Conservation (phyloP, 1,284 basidiomycete genomes). For the Tilletia indica region DNA sequence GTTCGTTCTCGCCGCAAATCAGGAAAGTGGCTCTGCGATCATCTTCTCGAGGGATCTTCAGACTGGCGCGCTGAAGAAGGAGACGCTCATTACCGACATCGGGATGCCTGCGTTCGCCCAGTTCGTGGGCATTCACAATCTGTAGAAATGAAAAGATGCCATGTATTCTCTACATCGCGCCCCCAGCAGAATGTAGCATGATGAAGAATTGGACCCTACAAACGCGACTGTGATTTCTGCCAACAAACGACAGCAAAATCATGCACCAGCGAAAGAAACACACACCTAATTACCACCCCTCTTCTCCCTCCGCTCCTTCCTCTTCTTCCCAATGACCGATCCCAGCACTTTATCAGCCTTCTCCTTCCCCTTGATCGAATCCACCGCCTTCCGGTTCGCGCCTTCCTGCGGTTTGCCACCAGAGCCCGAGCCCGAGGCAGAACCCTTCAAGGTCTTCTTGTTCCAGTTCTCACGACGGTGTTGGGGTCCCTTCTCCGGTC, state of each 20-base stretch:
- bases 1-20: constrained; percentile 38
- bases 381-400: constrained; percentile 13
- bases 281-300: background rate
- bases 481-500: no score
- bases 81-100: constrained; percentile 22
- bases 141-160: no score
- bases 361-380: constrained; percentile 23
- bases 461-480: constrained; percentile 23
- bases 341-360: constrained; percentile 31
- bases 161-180: no score
- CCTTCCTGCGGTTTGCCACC: background rate
- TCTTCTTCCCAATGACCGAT: constrained; percentile 49
- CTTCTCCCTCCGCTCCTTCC: constrained; percentile 36
- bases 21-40: constrained; percentile 35
- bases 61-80: constrained; percentile 7
- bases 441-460: constrained; percentile 17
- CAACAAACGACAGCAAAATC: no score
- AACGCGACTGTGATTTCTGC: no score
- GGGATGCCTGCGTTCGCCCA: background rate
- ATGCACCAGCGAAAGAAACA: no score
- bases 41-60: constrained; percentile 29
- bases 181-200: no score
- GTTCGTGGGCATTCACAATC: background rate
- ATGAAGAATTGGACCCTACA: no score
- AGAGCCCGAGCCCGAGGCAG: background rate